Evolutionary conservation across 257 asterid genomes (phyloP).

Genomic region (Handroanthus guayacan): DNA sequence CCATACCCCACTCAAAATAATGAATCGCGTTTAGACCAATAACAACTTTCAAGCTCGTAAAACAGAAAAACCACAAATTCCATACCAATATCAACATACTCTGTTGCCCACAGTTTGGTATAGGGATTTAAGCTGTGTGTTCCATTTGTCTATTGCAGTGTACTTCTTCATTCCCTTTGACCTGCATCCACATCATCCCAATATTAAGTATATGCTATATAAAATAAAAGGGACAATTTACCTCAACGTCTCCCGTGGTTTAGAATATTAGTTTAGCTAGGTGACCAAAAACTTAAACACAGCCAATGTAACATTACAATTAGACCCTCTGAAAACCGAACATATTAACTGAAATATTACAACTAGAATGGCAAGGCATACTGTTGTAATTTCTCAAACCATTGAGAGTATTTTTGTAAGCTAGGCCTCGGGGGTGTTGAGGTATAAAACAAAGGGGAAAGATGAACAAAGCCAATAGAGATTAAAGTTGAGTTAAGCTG

Average conservation of each 20-base stretch:
- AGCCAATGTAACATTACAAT: too few species aligned
- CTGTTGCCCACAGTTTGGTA: constrained; percentile 67
- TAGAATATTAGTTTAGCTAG: too few species aligned
- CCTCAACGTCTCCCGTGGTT: too few species aligned
- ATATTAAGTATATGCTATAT: background rate
- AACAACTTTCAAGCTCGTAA: background rate
- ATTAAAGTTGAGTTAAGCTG: background rate
- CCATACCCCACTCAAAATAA: too few species aligned
- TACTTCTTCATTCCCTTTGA: constrained; percentile 84
- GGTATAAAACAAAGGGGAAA: background rate
- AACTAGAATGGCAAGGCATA: too few species aligned
- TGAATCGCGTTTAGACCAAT: background rate
- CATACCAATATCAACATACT: constrained; percentile 47
- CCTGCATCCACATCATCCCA: constrained; percentile 36
- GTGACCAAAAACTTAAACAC: too few species aligned
- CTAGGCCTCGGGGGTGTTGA: too few species aligned
- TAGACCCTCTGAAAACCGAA: too few species aligned
- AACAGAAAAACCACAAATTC: background rate
- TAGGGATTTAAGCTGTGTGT: constrained; percentile 71
- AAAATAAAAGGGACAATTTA: background rate
- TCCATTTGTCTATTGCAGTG: constrained; percentile 76
- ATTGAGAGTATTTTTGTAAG: too few species aligned
- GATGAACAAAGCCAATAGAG: background rate
- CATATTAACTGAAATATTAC: too few species aligned
- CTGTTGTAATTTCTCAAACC: too few species aligned